Base-by-base conservation (phyloP, 2,329 filamentous ascomycete genomes). In the Sclerotinia glacialis region DNA sequence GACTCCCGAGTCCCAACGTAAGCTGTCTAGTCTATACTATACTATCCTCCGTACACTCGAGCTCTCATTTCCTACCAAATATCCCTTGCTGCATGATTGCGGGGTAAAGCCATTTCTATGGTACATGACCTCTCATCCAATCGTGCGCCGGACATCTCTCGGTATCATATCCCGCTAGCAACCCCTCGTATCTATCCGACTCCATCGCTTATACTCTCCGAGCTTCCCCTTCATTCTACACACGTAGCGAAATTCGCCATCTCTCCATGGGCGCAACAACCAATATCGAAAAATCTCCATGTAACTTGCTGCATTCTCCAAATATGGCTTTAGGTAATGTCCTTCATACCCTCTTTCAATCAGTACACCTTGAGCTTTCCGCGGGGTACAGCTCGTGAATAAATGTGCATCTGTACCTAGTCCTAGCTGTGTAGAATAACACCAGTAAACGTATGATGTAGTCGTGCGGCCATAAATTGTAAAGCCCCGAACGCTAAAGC, bases 61-160 rank as follows among this genome's bases (percentile, higher is more conserved):
- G 31, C 12, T 34, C 11, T 31, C 55, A 58, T n/a, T 28, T 44
- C 11, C 40, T 5, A 58, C 18, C 40, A 42, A n/a, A 34, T 5
- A 40, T 34, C 16, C 26, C 55, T 31, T 31, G 26, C 42, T 59
- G 55, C 55, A 26, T 42, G n/a, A 26, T 31, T 58, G 56, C 56
- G 42, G 56, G 42, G 56, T 59, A 59, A 59, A 44, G 40, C 23
- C 1, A 42, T 58, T 44, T 14, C 16, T 44, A 18, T 58, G n/a
- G 44, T 31, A 46, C 55, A 59, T 34, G 26, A 60, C 28, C 21
- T 31, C 18, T n/a, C 56, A 55, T 3, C 52, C 52, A 55, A 55
- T 55, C n/a, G 34, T 21, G 26, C 28, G 28, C 42, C 56, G 56
- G 56, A 60, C 42, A 47, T 60, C 42, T 60, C 42, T 60, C 56